These are phyloP conservation scores for Beauveria varroae DNA, from an alignment of 2,329 filamentous ascomycete species.

Conservation along the genomic window DNA sequence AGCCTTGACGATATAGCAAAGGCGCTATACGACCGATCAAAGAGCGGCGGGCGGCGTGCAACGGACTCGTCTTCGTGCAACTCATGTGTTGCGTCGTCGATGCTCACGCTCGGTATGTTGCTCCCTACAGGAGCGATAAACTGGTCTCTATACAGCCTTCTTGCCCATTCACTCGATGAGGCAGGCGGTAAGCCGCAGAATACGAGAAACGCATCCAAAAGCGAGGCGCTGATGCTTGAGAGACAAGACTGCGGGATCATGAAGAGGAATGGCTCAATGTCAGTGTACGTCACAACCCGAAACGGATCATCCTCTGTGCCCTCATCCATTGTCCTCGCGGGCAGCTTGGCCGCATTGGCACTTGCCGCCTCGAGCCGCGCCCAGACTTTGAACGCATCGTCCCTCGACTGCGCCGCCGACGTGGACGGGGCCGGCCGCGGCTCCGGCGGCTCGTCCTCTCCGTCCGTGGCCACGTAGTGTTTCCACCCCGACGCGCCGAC, in stretches of 20 bases:
- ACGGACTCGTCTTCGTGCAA: slow-evolving; percentile 11
- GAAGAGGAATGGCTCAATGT: slow-evolving; percentile 59
- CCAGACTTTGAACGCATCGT: slow-evolving; percentile 43
- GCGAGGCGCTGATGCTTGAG: slow-evolving; percentile 28
- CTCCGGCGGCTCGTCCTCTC: slow-evolving; percentile 34
- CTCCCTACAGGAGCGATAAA: slow-evolving; percentile 17
- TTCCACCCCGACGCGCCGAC: slow-evolving; percentile 62
- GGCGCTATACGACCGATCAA: neutral
- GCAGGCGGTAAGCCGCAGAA: slow-evolving; percentile 58
- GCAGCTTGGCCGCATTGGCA: slow-evolving; percentile 43
- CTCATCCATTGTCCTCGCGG: slow-evolving; percentile 69
- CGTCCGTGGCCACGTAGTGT: slow-evolving; percentile 33
- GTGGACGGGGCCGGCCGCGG: slow-evolving; percentile 14
- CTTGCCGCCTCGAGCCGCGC: slow-evolving; percentile 45
- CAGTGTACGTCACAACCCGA: slow-evolving; percentile 70
- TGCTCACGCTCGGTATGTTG: neutral
- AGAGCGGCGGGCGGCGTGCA: slow-evolving; percentile 4
- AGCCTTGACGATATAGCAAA: neutral
- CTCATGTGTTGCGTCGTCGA: neutral
- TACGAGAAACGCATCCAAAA: slow-evolving; percentile 64
- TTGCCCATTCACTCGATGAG: slow-evolving; percentile 23
- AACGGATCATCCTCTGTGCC: slow-evolving; percentile 74
- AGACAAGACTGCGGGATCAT: slow-evolving; percentile 34
- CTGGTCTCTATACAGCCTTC: slow-evolving; percentile 24
- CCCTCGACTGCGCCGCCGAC: slow-evolving; percentile 24